Evolutionary conservation across 23 red algal species (phyloP).

Genomic region (Chondrus crispus): DNA sequence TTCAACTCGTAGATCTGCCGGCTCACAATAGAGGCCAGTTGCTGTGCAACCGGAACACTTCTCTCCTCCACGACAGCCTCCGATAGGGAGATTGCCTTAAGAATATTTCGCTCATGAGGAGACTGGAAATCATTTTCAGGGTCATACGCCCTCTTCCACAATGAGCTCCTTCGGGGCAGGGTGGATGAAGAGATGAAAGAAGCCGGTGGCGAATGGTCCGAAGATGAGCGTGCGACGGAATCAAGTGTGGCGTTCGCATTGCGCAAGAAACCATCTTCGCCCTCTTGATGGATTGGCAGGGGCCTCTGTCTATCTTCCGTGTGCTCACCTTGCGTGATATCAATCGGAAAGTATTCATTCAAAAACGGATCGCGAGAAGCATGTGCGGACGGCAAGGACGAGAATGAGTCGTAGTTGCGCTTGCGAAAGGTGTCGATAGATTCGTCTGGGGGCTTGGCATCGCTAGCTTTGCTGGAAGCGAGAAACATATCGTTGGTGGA

Average conservation of each 20-base stretch:
- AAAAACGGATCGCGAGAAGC: constrained; percentile 59
- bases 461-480: neutral
- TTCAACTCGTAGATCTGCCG: constrained; percentile 21
- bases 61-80: constrained; percentile 47
- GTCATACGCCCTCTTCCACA: constrained; percentile 62
- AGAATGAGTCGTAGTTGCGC: constrained; percentile 58
- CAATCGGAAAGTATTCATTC: constrained; percentile 55
- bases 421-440: neutral
- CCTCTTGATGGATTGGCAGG: neutral
- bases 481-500: neutral
- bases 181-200: constrained; percentile 31
- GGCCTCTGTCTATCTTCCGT: constrained; percentile 13
- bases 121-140: constrained; percentile 55
- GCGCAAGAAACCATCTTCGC: neutral
- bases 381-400: constrained; percentile 41
- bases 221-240: no score
- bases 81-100: constrained; percentile 46
- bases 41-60: constrained; percentile 31
- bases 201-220: constrained; percentile 39
- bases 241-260: neutral
- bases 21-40: constrained; percentile 39
- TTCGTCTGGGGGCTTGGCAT: neutral
- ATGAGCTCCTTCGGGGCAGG: constrained; percentile 27
- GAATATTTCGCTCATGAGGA: constrained; percentile 47
- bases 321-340: constrained; percentile 26